phyloP scores from a whole-genome alignment of 352 stramenopile genomes.

The Elongisporangium undulatum region DNA sequence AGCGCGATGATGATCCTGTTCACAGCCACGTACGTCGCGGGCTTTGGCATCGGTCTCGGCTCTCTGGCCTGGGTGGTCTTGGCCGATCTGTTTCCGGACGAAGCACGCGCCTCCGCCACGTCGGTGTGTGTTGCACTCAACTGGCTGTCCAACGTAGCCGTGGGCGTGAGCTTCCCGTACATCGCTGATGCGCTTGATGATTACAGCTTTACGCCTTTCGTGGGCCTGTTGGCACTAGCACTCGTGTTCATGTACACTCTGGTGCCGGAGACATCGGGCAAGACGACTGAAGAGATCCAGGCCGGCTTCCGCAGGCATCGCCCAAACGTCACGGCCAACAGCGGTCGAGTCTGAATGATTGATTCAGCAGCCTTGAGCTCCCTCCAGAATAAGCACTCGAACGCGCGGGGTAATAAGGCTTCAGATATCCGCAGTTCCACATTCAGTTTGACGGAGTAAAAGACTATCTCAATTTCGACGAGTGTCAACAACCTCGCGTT shows the following conservation, averaged over 20 bases:
- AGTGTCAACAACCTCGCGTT: too few species aligned
- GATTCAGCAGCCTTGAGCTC: too few species aligned
- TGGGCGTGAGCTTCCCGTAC: slow-evolving; percentile 28
- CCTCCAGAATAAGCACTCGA: too few species aligned
- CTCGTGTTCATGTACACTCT: slow-evolving; percentile 20
- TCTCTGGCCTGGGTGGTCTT: slow-evolving; percentile 26
- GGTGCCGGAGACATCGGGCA: slow-evolving; percentile 24
- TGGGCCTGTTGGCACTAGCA: slow-evolving; percentile 11
- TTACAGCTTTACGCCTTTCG: slow-evolving; percentile 23
- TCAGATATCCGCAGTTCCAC: too few species aligned
- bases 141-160: slow-evolving; percentile 23
- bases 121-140: slow-evolving; percentile 16
- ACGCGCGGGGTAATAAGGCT: too few species aligned
- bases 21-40: slow-evolving; percentile 35
- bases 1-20: slow-evolving; percentile 41
- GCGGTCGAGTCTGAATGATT: not conserved
- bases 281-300: slow-evolving; percentile 26
- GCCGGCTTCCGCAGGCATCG: slow-evolving; percentile 13
- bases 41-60: slow-evolving; percentile 30
- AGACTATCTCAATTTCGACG: too few species aligned
- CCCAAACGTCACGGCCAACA: not conserved
- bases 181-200: slow-evolving; percentile 14
- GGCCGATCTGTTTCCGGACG: slow-evolving; percentile 20
- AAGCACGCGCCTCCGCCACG: slow-evolving; percentile 23
- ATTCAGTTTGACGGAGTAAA: too few species aligned